A percentile compares a stretch with the other conserved stretches of the same genome.
Evolutionary conservation across 2,329 filamentous ascomycete species (phyloP).

Genomic region (Exophiala dermatitidis): DNA sequence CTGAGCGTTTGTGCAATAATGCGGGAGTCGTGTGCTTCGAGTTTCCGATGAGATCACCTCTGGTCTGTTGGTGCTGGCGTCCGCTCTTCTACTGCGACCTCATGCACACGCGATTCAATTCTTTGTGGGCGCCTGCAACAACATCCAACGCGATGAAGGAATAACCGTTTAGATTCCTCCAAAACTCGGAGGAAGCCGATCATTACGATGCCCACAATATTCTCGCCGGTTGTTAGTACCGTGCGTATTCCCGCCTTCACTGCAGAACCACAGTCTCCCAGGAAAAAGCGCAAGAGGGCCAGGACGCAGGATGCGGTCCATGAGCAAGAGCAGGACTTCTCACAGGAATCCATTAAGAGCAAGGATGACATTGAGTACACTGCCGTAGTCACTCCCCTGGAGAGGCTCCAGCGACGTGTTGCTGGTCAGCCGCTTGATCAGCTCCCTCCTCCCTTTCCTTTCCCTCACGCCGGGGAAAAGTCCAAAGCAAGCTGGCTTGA

Average conservation of each 20-base stretch:
- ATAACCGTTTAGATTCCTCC: not conserved
- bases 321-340: constrained; percentile 1
- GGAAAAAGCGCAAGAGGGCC: constrained; percentile 27
- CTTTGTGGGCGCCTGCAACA: not conserved
- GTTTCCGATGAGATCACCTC: not conserved
- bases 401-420: constrained; percentile 39
- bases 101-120: not conserved
- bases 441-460: constrained; percentile 36
- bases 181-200: not conserved
- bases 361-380: constrained; percentile 16
- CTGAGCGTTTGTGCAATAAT: not conserved
- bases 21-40: not conserved
- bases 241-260: not conserved
- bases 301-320: constrained; percentile 3
- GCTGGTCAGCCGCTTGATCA: constrained; percentile 36
- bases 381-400: constrained; percentile 34
- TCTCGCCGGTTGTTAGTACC: not conserved
- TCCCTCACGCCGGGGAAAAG: constrained; percentile 35
- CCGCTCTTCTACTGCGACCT: not conserved
- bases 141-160: too few relatives aligned
- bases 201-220: constrained; percentile 4
- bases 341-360: constrained; percentile 4
- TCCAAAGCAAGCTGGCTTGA: constrained; percentile 21
- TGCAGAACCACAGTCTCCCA: constrained; percentile 1
- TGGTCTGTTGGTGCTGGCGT: not conserved